These are phyloP conservation scores for Tolypocladium capitatum DNA, from an alignment of 2,329 filamentous ascomycete genomes.

Conservation along the genomic window DNA sequence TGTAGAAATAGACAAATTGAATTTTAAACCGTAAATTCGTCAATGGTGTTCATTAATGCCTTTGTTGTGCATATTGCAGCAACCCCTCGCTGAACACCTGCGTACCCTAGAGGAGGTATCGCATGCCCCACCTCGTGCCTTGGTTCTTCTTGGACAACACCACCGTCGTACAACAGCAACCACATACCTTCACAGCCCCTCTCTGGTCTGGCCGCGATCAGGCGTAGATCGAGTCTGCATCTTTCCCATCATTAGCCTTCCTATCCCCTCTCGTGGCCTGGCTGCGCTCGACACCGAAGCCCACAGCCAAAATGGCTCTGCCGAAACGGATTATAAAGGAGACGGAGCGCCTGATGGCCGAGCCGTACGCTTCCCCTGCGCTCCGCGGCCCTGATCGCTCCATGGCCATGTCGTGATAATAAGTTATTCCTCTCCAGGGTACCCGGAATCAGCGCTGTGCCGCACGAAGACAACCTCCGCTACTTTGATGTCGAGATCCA, in stretches of 20 bases:
- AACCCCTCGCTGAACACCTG: not conserved
- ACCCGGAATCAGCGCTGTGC: constrained; percentile 86
- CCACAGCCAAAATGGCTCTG: constrained; percentile 47
- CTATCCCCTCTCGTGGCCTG: not conserved
- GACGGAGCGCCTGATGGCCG: constrained; percentile 90
- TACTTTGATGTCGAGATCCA: constrained; percentile 98
- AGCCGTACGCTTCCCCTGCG: constrained; percentile 55
- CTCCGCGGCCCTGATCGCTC: not conserved
- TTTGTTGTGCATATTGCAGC: too few relatives aligned
- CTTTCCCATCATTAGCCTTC: not conserved
- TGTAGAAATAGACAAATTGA: too few relatives aligned
- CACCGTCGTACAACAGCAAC: not conserved
- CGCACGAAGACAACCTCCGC: constrained; percentile 91
- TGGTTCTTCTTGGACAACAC: not conserved
- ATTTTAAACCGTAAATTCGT: not conserved
- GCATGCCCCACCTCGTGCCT: not conserved
- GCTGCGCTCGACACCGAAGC: not conserved
- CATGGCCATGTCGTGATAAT: constrained; percentile 6
- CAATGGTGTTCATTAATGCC: too few relatives aligned
- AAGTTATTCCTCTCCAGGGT: constrained; percentile 44
- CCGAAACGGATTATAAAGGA: constrained; percentile 98
- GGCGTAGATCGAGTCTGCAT: not conserved
- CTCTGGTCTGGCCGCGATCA: not conserved
- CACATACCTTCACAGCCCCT: not conserved
- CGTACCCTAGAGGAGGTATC: not conserved